A percentile compares a stretch with the other conserved stretches of the same genome.
Conservation (phyloP, 768 basidiomycete genomes). For the Macrolepiota fuliginosa region DNA sequence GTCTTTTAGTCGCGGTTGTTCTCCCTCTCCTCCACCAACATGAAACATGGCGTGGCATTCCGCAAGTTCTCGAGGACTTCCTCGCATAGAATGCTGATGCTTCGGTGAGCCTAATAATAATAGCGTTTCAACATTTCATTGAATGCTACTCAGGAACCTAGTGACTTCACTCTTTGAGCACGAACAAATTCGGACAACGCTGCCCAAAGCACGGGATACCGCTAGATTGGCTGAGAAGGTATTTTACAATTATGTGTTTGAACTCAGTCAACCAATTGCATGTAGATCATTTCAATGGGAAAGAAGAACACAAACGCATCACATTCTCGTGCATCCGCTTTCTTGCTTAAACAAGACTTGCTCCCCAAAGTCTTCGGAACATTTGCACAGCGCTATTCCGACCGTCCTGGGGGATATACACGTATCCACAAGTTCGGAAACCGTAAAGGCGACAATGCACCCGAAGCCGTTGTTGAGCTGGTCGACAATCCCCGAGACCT, state of each 20-base stretch:
- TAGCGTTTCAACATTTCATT: background rate
- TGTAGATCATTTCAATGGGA: conserved; percentile 86
- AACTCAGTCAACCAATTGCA: background rate
- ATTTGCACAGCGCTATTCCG: conserved; percentile 76
- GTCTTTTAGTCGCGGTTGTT: background rate
- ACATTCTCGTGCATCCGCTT: conserved; percentile 70
- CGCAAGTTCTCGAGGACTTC: conserved; percentile 90
- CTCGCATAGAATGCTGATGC: conserved; percentile 90
- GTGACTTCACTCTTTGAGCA: conserved; percentile 94
- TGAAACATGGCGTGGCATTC: conserved; percentile 95
- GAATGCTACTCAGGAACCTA: conserved; percentile 62
- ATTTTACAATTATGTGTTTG: background rate
- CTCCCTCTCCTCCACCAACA: conserved; percentile 26
- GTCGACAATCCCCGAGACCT: conserved; percentile 93
- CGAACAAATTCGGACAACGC: conserved; percentile 93
- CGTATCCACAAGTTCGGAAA: conserved; percentile 91
- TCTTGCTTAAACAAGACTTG: conserved; percentile 70
- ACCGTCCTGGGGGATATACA: conserved; percentile 91
- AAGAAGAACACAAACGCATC: conserved; percentile 77
- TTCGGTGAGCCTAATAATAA: conserved; percentile 56
- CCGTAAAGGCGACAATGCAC: conserved; percentile 90
- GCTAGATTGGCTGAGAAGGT: conserved; percentile 94
- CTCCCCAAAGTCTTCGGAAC: conserved; percentile 83
- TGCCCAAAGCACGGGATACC: conserved; percentile 92
- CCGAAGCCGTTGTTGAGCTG: conserved; percentile 88